These are phyloP conservation scores for Agrostemma githago DNA, from an alignment of 148 eudicot species.

Conservation along the genomic window DNA sequence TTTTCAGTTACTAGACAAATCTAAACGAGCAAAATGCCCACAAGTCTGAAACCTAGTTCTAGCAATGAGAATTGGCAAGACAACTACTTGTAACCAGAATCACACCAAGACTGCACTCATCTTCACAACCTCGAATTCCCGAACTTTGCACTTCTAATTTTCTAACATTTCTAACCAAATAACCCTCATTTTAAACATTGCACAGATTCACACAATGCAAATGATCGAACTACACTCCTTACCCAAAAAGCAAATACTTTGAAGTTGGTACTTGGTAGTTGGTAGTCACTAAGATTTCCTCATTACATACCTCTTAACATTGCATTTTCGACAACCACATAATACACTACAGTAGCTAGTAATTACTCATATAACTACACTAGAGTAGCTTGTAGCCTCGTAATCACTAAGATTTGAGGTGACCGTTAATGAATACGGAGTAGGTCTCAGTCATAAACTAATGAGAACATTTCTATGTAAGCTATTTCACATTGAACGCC, in stretches of 20 bases:
- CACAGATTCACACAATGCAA: conserved; percentile 4
- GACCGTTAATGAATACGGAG: background rate
- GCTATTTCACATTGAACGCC: background rate
- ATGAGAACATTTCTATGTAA: background rate
- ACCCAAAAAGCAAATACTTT: conserved; percentile 7
- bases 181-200: background rate
- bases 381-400: background rate
- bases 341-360: background rate
- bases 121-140: background rate
- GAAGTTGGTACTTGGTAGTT: no score
- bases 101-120: background rate
- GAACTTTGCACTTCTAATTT: background rate
- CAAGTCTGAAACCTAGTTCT: background rate
- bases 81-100: background rate
- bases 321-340: background rate
- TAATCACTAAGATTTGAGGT: background rate
- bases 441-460: background rate
- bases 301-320: background rate
- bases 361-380: background rate
- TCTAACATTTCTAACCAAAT: conserved; percentile 6
- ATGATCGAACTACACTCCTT: conserved; percentile 6
- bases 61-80: background rate
- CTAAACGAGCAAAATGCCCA: background rate
- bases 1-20: background rate
- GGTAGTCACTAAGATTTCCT: no score